Percentiles rank a stretch among this genome's conserved stretches.
These are phyloP conservation scores for Orbilia blumenaviensis DNA, from an alignment of 2,329 filamentous ascomycete species.

Conservation along the genomic window DNA sequence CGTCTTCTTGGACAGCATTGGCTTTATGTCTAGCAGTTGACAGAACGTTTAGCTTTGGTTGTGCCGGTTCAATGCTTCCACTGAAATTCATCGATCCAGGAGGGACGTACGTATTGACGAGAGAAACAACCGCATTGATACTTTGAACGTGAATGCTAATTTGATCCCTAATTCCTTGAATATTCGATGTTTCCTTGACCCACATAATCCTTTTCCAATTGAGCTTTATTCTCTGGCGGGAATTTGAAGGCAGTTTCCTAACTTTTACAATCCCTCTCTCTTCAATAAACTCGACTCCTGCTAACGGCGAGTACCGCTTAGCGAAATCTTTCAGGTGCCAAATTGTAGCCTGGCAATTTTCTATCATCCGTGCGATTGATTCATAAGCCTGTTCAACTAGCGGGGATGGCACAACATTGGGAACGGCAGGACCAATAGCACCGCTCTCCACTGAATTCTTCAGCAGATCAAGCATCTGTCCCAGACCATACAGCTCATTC, in stretches of 20 bases:
- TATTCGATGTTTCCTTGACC: conserved; percentile 41
- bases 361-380: conserved; percentile 40
- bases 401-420: conserved; percentile 7
- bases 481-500: conserved; percentile 59
- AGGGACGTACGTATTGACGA: conserved; percentile 51
- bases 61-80: background rate
- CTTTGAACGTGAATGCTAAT: conserved; percentile 53
- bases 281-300: conserved; percentile 44
- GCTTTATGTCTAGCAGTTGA: conserved; percentile 25
- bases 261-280: conserved; percentile 27
- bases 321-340: conserved; percentile 46
- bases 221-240: conserved; percentile 37
- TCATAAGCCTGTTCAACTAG: conserved; percentile 27
- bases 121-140: conserved; percentile 48
- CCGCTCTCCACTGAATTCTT: conserved; percentile 40
- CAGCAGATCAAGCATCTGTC: conserved; percentile 57
- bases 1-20: conserved; percentile 27
- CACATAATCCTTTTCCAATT: conserved; percentile 51
- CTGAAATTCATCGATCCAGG: background rate
- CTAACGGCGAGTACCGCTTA: conserved; percentile 38
- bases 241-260: conserved; percentile 32
- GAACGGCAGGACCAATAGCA: conserved; percentile 9
- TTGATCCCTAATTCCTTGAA: conserved; percentile 51
- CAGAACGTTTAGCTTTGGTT: conserved; percentile 7
- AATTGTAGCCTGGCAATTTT: conserved; percentile 42